phyloP scores from a whole-genome alignment of 768 basidiomycete genomes.

The Leucocoprinus sp. region DNA sequence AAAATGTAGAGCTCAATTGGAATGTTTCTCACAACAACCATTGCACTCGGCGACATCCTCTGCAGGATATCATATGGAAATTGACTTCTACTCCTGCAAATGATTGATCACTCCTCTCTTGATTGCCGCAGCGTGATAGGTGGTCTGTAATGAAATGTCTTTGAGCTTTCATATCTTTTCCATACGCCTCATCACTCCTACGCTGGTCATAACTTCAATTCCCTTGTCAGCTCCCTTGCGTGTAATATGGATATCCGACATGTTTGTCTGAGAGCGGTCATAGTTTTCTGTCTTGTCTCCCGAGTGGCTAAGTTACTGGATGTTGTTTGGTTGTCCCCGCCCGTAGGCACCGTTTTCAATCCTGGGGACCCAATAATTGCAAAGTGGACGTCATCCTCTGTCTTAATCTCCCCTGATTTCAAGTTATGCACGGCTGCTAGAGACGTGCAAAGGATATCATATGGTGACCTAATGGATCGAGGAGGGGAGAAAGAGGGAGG shows the following conservation, averaged over 20 bases:
- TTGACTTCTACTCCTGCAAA: slow-evolving; percentile 67
- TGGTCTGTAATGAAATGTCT: neutral
- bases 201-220: neutral
- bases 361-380: slow-evolving; percentile 15
- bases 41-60: slow-evolving; percentile 22
- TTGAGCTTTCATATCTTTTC: neutral
- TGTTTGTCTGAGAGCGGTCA: neutral
- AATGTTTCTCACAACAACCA: slow-evolving; percentile 34
- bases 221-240: slow-evolving; percentile 1
- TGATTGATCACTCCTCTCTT: slow-evolving; percentile 13
- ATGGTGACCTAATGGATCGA: neutral
- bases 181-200: neutral
- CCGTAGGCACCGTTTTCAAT: slow-evolving; percentile 10
- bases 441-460: neutral
- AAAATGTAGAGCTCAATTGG: slow-evolving; percentile 42
- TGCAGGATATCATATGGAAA: slow-evolving; percentile 43
- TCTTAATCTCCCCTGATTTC: slow-evolving; percentile 14
- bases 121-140: neutral
- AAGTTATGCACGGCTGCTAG: slow-evolving; percentile 14
- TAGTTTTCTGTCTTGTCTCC: slow-evolving; percentile 1
- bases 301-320: neutral
- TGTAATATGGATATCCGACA: neutral
- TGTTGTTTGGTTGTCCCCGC: slow-evolving; percentile 12
- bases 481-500: neutral
- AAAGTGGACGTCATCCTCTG: slow-evolving; percentile 14